phyloP scores from a whole-genome alignment of 2,329 filamentous ascomycete genomes.

The Pseudocercospora macadamiae region DNA sequence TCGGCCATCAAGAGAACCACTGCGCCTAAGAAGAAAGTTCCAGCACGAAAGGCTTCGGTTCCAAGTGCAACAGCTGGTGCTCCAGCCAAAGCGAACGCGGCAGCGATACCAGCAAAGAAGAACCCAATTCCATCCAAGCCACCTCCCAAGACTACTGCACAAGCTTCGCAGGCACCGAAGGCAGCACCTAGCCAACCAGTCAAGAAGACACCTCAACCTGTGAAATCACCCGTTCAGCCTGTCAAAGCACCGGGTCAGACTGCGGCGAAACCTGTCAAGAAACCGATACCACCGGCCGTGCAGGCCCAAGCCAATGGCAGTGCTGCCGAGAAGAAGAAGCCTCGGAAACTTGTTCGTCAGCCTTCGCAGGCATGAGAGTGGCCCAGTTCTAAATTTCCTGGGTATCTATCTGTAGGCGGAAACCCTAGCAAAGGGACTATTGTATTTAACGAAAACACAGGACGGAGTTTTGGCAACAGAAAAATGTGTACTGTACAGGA shows the following conservation, averaged over 20 bases:
- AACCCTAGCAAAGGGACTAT: too few relatives aligned
- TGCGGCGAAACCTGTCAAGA: slow-evolving; percentile 22
- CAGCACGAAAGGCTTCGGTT: slow-evolving; percentile 18
- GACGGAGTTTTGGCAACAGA: background rate
- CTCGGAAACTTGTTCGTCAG: slow-evolving; percentile 29
- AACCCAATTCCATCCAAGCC: slow-evolving; percentile 9
- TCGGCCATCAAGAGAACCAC: slow-evolving; percentile 26
- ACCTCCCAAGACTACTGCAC: slow-evolving; percentile 9
- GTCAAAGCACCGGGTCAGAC: background rate
- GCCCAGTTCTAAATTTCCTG: too few relatives aligned
- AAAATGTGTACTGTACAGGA: background rate
- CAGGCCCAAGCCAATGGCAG: slow-evolving; percentile 21
- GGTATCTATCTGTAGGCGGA: too few relatives aligned
- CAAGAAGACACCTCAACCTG: slow-evolving; percentile 14
- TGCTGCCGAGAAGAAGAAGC: slow-evolving; percentile 37
- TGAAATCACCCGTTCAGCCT: slow-evolving; percentile 14
- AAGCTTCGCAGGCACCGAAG: slow-evolving; percentile 12
- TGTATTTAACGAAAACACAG: background rate
- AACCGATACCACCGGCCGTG: slow-evolving; percentile 21
- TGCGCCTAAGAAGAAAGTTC: slow-evolving; percentile 27
- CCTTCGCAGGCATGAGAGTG: slow-evolving; percentile 10
- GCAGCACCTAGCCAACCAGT: slow-evolving; percentile 8
- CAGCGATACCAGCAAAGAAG: slow-evolving; percentile 20
- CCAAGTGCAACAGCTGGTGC: slow-evolving; percentile 11
- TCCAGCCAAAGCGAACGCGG: slow-evolving; percentile 15